Conservation (phyloP, 305 asterid genomes). For the Withania somnifera region DNA sequence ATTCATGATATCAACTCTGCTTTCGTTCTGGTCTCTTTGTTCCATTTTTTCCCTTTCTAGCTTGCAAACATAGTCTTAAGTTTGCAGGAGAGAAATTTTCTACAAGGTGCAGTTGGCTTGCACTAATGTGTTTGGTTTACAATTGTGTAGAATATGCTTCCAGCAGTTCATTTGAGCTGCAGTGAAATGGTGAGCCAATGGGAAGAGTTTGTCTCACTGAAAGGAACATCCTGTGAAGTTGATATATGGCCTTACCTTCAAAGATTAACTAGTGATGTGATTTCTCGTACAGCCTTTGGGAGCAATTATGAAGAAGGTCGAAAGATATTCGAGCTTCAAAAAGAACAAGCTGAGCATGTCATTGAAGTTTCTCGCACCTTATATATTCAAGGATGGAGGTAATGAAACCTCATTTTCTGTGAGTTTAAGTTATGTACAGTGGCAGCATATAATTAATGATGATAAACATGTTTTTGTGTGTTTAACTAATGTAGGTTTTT, state of each 20-base stretch:
- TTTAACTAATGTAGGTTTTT: conserved; percentile 11
- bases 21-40: background rate
- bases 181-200: conserved; percentile 48
- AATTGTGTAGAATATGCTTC: conserved; percentile 39
- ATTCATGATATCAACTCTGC: background rate
- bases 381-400: conserved; percentile 43
- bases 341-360: conserved; percentile 18
- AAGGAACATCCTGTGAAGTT: conserved; percentile 27
- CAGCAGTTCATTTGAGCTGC: conserved; percentile 34
- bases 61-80: background rate
- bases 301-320: conserved; percentile 50
- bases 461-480: background rate
- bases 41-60: background rate
- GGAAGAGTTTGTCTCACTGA: conserved; percentile 22
- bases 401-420: background rate
- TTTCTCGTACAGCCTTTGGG: conserved; percentile 63
- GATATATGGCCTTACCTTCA: conserved; percentile 51
- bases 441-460: background rate
- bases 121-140: background rate
- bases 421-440: background rate
- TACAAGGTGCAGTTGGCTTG: too few species aligned
- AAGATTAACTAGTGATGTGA: conserved; percentile 38
- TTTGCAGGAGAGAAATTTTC: background rate
- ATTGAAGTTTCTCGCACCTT: background rate
- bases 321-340: conserved; percentile 50